Conservation (phyloP, 345 rosid species). For the Eucalyptus tenuipes region DNA sequence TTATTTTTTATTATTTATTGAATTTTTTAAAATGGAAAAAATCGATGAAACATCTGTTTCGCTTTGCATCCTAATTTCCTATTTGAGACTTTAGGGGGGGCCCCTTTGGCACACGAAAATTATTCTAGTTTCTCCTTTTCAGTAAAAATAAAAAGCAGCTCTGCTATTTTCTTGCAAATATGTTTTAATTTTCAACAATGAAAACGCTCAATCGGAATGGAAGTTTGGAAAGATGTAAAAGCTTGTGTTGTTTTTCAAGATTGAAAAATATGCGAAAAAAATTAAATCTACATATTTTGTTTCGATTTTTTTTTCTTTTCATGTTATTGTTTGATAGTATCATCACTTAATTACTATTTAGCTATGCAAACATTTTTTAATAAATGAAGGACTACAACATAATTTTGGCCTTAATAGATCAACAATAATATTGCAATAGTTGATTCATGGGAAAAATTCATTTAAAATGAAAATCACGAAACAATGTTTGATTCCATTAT, state of each 20-base stretch:
- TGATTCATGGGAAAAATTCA: background rate
- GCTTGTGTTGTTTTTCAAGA: background rate
- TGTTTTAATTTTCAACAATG: background rate
- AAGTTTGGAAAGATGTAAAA: background rate
- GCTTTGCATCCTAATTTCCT: background rate
- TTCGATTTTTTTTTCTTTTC: background rate
- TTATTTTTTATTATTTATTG: background rate
- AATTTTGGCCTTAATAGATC: background rate
- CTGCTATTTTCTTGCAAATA: background rate
- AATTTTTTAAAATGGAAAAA: background rate
- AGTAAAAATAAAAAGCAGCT: background rate
- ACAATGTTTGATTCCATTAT: background rate
- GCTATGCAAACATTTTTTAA: background rate
- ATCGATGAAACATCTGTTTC: background rate
- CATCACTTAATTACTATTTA: background rate
- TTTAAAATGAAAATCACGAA: background rate
- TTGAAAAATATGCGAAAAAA: no score
- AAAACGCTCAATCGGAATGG: background rate
- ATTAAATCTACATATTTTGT: background rate
- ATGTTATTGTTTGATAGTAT: background rate
- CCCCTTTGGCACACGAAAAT: background rate
- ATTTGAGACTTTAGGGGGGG: background rate
- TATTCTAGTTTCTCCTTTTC: background rate
- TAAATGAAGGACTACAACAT: background rate
- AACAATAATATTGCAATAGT: background rate